Conservation (phyloP, 116 monocot genomes). For the Zostera marina region DNA sequence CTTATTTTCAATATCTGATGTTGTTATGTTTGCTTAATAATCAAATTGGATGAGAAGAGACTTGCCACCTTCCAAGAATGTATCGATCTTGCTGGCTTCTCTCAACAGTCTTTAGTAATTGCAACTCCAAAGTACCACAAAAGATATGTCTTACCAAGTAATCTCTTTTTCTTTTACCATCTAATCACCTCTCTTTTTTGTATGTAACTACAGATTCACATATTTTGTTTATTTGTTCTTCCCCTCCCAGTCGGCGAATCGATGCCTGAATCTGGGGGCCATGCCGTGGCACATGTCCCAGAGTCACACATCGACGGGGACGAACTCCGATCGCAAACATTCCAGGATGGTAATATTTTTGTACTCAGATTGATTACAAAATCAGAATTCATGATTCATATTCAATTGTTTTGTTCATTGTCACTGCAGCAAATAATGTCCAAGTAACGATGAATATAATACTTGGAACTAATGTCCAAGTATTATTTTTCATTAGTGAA, state of each 20-base stretch:
- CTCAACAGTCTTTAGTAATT: conserved; percentile 64
- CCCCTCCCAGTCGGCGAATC: conserved; percentile 31
- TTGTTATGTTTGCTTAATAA: conserved; percentile 6
- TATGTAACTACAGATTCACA: neutral
- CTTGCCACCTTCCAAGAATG: conserved; percentile 46
- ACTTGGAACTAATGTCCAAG: too few relatives aligned
- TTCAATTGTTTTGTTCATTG: neutral
- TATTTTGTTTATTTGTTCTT: neutral
- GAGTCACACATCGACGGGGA: conserved; percentile 14
- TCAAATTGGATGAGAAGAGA: conserved; percentile 28
- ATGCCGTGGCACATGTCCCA: conserved; percentile 28
- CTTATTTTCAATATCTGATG: neutral
- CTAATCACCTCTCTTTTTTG: neutral
- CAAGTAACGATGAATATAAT: too few relatives aligned
- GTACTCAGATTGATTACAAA: neutral
- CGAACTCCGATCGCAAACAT: conserved; percentile 12
- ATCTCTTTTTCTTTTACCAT: neutral
- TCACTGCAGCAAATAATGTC: too few relatives aligned
- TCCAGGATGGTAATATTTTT: conserved; percentile 25
- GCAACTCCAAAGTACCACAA: conserved; percentile 79
- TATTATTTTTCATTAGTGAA: too few relatives aligned
- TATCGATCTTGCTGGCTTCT: conserved; percentile 48
- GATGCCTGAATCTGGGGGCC: conserved; percentile 46
- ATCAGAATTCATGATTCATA: neutral
- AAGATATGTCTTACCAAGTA: conserved; percentile 75